phyloP scores from a whole-genome alignment of 176 grass and related monocot species.

The Musa beccarii region DNA sequence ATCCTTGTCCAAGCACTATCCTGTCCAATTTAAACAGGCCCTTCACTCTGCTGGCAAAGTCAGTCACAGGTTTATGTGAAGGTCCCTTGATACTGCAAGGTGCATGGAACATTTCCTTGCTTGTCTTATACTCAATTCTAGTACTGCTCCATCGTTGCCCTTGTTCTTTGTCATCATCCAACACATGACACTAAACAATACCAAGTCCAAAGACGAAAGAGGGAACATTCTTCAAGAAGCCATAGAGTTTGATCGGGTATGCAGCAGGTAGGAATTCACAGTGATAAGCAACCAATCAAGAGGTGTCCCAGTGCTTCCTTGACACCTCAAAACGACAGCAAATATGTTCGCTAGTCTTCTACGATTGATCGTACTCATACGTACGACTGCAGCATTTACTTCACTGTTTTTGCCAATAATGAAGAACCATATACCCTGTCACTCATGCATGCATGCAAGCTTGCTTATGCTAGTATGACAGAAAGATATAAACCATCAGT shows the following conservation, averaged over 20 bases:
- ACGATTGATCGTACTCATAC: too few species aligned
- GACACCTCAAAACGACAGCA: too few species aligned
- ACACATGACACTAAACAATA: constrained; percentile 6
- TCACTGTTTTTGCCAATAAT: background rate
- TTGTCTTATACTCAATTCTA: too few species aligned
- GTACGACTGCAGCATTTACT: too few species aligned
- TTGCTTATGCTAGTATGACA: background rate
- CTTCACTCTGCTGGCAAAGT: background rate
- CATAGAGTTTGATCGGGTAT: too few species aligned
- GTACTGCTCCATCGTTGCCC: background rate
- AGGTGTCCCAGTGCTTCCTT: background rate
- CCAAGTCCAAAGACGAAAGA: constrained; percentile 5
- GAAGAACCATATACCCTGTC: constrained; percentile 3
- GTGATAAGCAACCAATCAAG: background rate
- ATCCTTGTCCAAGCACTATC: background rate
- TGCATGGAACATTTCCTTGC: too few species aligned
- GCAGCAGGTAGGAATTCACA: constrained; percentile 6
- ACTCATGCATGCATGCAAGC: background rate
- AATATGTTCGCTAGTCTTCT: too few species aligned
- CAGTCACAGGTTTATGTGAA: background rate
- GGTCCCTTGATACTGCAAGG: too few species aligned
- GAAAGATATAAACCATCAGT: background rate
- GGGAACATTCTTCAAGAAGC: constrained; percentile 26
- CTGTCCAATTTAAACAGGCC: background rate
- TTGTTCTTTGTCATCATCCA: constrained; percentile 12